Base-by-base conservation (phyloP, 192 early-diverging fungal species). In the Coemansia sp. region DNA sequence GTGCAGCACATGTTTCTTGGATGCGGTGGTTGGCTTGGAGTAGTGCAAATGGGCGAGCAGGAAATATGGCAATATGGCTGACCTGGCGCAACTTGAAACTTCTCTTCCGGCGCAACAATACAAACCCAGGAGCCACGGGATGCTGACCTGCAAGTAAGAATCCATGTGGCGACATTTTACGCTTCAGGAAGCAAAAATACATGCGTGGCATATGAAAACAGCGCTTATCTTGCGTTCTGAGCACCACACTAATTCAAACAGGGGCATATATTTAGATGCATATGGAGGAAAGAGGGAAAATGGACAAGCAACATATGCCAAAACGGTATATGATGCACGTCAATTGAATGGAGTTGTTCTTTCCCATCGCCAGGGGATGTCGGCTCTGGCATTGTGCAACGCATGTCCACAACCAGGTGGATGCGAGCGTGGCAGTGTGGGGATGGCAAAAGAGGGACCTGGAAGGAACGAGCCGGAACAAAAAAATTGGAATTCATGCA, bases 241-340 rank as follows among this genome's bases (percentile, higher is more conserved):
- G 15, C 41, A 43, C 17, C n/a, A 49, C 19, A 7, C 47, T 17
- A 21, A 49, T 21, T 49, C 17, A n/a, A 49, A 19, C 1, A 49
- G 17, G 47, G 15, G 47, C 47, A 49, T 15, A 19, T 49, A 49
- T 49, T 49, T 49, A 49, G 47, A 15, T 49, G 47, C 47, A 49
- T 49, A 49, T 49, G 19, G 19, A 21, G 19, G 19, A 21, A 21
- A 21, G 47, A 19, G 6, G 17, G 47, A 7, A 49, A 49, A 49
- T 15, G 47, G 17, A 49, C 47, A 49, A 49, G 5, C 47, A 43
- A 9, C 43, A 48, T 22, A 49, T 49, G 47, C 47, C 47, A 49
- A 49, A 49, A 49, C 47, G n/a, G 47, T 19, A 21, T 8, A 19
- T 49, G 47, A 3, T 49, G 47, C 47, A 49, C 47, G 47, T 19